These are phyloP conservation scores for Pythium volutum DNA, from an alignment of 352 stramenopile species.

Conservation along the genomic window DNA sequence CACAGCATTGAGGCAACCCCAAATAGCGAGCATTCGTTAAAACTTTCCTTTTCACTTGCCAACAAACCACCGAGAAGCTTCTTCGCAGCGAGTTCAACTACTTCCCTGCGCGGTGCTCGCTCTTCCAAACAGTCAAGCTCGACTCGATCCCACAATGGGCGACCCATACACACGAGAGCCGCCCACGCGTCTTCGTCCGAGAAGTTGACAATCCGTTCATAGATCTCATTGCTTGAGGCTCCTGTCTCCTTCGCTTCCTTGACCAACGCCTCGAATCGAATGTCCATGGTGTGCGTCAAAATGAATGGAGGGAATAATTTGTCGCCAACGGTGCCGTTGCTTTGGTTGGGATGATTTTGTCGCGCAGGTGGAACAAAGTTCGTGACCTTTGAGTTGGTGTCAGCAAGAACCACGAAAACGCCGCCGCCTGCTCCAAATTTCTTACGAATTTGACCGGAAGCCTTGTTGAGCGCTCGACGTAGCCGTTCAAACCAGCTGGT, in stretches of 20 bases:
- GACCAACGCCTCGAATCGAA: not conserved
- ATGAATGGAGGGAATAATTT: constrained; percentile 56
- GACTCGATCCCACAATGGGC: constrained; percentile 3
- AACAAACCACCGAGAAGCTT: constrained; percentile 1
- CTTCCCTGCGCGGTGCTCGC: not conserved
- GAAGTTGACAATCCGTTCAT: not conserved
- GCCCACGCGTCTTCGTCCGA: not conserved
- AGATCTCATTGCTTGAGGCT: not conserved
- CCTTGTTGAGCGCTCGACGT: not conserved
- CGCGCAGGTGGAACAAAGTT: no score
- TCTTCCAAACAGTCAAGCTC: not conserved
- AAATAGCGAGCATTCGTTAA: constrained; percentile 9
- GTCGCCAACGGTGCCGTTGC: no score
- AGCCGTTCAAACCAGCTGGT: constrained; percentile 3
- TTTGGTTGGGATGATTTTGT: no score
- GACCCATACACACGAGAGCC: not conserved
- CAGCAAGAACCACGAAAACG: constrained; percentile 38
- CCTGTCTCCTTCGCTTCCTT: not conserved
- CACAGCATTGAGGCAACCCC: constrained; percentile 28
- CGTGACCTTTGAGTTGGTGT: constrained; percentile 7
- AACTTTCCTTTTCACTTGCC: not conserved
- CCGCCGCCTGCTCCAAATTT: not conserved
- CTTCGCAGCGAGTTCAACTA: constrained; percentile 8
- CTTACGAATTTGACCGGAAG: not conserved
- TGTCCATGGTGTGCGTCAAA: constrained; percentile 36